Conservation (phyloP, 2,329 filamentous ascomycete species). For the Colletotrichum acutatum region DNA sequence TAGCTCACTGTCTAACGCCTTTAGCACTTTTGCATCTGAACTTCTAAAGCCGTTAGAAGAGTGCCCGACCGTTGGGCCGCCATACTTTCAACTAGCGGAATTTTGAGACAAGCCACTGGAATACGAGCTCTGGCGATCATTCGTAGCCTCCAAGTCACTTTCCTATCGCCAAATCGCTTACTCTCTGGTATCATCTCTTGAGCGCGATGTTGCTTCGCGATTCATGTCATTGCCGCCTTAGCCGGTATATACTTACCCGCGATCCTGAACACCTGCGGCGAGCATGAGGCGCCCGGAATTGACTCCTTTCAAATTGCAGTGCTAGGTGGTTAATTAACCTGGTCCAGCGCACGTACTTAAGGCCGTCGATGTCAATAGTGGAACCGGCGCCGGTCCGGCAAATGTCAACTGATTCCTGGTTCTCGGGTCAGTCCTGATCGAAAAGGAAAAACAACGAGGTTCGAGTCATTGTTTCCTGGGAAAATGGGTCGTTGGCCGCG, state of each 20-base stretch:
- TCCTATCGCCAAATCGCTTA: neutral
- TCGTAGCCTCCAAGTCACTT: neutral
- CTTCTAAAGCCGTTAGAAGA: neutral
- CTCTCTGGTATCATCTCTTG: neutral
- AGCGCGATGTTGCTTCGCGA: neutral
- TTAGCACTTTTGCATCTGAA: neutral
- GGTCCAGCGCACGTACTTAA: neutral
- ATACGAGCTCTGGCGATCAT: neutral
- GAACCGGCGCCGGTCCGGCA: neutral
- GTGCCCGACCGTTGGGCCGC: neutral
- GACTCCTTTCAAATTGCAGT: neutral
- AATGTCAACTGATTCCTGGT: neutral
- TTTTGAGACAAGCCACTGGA: neutral
- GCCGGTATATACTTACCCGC: neutral
- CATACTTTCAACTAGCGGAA: neutral
- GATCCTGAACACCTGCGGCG: neutral
- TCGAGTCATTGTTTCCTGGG: neutral
- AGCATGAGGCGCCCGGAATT: neutral
- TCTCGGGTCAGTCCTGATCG: neutral
- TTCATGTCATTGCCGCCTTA: neutral
- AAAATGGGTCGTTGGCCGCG: neutral
- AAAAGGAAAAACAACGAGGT: neutral
- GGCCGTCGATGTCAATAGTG: neutral
- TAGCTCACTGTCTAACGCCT: neutral
- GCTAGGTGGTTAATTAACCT: neutral